phyloP scores from a whole-genome alignment of 2,329 filamentous ascomycete genomes.

The Phoma herbarum region DNA sequence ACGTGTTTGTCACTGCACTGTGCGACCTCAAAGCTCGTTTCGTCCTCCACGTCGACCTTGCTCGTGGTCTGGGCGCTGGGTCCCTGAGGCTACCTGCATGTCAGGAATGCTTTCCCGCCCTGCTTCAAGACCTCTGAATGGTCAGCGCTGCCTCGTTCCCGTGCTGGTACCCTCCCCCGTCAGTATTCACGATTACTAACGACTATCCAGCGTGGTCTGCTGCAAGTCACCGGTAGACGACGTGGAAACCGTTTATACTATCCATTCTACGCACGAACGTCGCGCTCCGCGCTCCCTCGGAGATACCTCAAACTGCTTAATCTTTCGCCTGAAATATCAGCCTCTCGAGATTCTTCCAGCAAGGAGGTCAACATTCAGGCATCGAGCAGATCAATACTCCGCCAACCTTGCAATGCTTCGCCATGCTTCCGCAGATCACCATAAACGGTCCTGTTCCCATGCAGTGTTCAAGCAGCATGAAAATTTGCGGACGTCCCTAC shows the following conservation, averaged over 20 bases:
- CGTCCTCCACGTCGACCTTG: slow-evolving; percentile 13
- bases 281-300: background rate
- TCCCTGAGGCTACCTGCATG: slow-evolving; percentile 12
- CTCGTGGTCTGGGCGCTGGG: slow-evolving; percentile 15
- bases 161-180: slow-evolving; percentile 13
- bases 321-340: slow-evolving; percentile 1
- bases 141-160: slow-evolving; percentile 9
- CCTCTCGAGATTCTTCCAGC: slow-evolving; percentile 1
- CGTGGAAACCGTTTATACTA: background rate
- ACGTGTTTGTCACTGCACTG: slow-evolving; percentile 19
- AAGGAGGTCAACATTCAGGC: slow-evolving; percentile 1
- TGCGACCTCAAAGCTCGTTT: slow-evolving; percentile 13
- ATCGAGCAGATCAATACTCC: background rate
- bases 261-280: background rate
- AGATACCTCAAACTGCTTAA: background rate
- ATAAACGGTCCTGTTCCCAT: slow-evolving; percentile 4
- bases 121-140: slow-evolving; percentile 6
- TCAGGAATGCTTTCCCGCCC: slow-evolving; percentile 5
- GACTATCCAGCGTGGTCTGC: slow-evolving; percentile 3
- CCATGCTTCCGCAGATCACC: slow-evolving; percentile 4
- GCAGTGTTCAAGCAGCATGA: slow-evolving; percentile 15
- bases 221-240: slow-evolving; percentile 4
- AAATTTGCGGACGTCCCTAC: slow-evolving; percentile 21
- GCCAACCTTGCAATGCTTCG: slow-evolving; percentile 1
- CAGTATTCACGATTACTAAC: background rate